Percentiles rank a stretch among this genome's conserved stretches.
Conservation (phyloP, 2,329 filamentous ascomycete genomes). For the Nemania serpens region DNA sequence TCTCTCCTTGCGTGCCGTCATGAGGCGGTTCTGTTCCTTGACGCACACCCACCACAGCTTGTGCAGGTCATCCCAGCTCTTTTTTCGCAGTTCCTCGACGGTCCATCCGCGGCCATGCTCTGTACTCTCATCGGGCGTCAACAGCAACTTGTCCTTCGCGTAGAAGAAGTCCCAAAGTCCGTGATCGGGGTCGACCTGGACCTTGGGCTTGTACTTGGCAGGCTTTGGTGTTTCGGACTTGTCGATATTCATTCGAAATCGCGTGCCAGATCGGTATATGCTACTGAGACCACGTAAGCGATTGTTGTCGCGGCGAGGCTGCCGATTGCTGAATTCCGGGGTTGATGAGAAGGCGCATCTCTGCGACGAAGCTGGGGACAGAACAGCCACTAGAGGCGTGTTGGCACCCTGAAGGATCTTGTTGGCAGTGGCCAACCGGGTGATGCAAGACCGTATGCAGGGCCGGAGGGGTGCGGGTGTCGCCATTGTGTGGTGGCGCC, state of each 20-base stretch:
- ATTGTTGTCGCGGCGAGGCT: slow-evolving; percentile 71
- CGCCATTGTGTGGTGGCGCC: slow-evolving; percentile 37
- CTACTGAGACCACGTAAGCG: slow-evolving; percentile 80
- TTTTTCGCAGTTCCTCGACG: slow-evolving; percentile 81
- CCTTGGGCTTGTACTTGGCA: slow-evolving; percentile 61
- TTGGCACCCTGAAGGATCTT: slow-evolving; percentile 23
- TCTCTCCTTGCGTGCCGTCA: slow-evolving; percentile 76
- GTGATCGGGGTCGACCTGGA: slow-evolving; percentile 72
- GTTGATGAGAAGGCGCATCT: slow-evolving; percentile 43
- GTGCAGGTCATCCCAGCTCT: slow-evolving; percentile 94
- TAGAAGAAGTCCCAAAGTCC: slow-evolving; percentile 94
- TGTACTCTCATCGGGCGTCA: slow-evolving; percentile 71
- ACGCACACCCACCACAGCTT: slow-evolving; percentile 92
- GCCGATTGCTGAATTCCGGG: slow-evolving; percentile 35
- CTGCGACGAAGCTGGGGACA: slow-evolving; percentile 24
- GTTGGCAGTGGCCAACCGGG: slow-evolving; percentile 36
- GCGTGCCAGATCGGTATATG: slow-evolving; percentile 75
- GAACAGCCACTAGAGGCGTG: slow-evolving; percentile 25
- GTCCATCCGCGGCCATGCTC: slow-evolving; percentile 83
- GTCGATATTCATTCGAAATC: slow-evolving; percentile 74
- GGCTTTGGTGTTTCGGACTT: slow-evolving; percentile 76
- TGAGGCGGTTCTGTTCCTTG: slow-evolving; percentile 86
- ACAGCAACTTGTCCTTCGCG: slow-evolving; percentile 67
- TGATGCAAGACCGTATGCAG: slow-evolving; percentile 40
- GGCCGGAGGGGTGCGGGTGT: slow-evolving; percentile 39